Evolutionary conservation across 1,139 yeast genomes (phyloP), one percentile per base, ranked within the genome.

Genomic region (Tardiomyces blankii): DNA sequence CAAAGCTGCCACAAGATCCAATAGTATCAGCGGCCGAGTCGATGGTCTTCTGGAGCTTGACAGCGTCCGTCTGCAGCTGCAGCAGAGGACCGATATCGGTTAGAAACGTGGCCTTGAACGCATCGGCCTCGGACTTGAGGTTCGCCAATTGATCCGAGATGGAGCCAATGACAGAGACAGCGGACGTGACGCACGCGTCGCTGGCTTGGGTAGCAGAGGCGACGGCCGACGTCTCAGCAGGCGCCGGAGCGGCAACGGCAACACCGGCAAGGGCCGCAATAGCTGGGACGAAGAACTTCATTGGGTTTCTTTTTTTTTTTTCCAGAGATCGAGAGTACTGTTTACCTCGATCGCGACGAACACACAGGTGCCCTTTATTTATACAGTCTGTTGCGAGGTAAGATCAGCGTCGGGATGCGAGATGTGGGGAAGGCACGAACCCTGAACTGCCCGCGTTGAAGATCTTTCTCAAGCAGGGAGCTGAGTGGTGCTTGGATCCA

Each of bases 51-150:
- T 43, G 48, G 23, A 52, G 41, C 7, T 38, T 38, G 21, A 38
- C 38, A 18, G 48, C 44, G 18, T 43, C 47, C 14, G 13, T 39
- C 46, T 52, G 55, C 33, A 52, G 47, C 38, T 42, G 42, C 13
- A 52, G 44, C 47, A 52, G 41, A 21, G 44, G 45, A 2, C 48
- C 50, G 38, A 52, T 30, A 47, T 51, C 49, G 14, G 45, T 32
- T 16, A 51, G 47, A 11, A 16, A 48, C 47, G 18, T 41, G 4
- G 35, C 40, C 23, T 43, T 23, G 38, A 43, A 48, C 25, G 28
- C 25, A 2, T 14, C 41, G 16, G 42, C 45, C 21, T 43, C 32
- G 33, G 25, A 18, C 28, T 45, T 27, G 23, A 49, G 39, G 8
- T 30, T 30, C 9, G 5, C 5, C 35, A 30, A 5, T 11, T 30